Conservation (phyloP, 2,329 filamentous ascomycete species). For the Epichloe gansuensis region DNA sequence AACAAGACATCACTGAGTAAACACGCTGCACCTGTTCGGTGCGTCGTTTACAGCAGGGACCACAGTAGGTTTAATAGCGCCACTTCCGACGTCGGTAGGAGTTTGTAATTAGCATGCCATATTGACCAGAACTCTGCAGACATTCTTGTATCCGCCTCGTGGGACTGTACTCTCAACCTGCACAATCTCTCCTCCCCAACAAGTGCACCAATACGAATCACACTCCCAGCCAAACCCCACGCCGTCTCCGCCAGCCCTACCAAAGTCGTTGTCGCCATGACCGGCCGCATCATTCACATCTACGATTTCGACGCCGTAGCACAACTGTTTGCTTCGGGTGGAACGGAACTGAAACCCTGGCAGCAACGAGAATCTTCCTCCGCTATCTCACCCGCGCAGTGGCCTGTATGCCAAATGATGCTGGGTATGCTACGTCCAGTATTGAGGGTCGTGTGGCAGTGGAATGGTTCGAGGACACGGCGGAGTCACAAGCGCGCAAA, state of each 20-base stretch:
- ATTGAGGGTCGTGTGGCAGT: constrained; percentile 95
- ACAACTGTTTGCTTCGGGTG: constrained; percentile 33
- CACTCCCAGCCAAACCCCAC: constrained; percentile 78
- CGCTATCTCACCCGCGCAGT: constrained; percentile 94
- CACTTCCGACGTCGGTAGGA: background rate
- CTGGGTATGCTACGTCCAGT: constrained; percentile 80
- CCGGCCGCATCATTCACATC: constrained; percentile 82
- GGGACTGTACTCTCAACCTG: constrained; percentile 84
- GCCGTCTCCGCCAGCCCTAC: constrained; percentile 65
- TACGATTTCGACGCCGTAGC: constrained; percentile 70
- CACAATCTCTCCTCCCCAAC: constrained; percentile 50
- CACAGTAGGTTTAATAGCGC: constrained; percentile 40
- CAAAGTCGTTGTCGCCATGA: constrained; percentile 93
- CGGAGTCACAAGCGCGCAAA: constrained; percentile 79
- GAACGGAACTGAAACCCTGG: constrained; percentile 59
- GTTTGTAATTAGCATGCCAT: background rate
- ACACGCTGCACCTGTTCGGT: constrained; percentile 69
- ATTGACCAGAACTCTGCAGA: constrained; percentile 24
- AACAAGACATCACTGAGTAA: constrained; percentile 64
- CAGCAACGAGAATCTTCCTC: constrained; percentile 88
- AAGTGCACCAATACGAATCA: constrained; percentile 48
- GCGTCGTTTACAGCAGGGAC: constrained; percentile 67
- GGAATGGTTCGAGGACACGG: constrained; percentile 90
- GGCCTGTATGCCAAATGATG: constrained; percentile 92
- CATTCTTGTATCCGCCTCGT: constrained; percentile 79